These are phyloP conservation scores for Lipomyces yamanashiensis DNA, from an alignment of 805 yeast species.

Conservation along the genomic window DNA sequence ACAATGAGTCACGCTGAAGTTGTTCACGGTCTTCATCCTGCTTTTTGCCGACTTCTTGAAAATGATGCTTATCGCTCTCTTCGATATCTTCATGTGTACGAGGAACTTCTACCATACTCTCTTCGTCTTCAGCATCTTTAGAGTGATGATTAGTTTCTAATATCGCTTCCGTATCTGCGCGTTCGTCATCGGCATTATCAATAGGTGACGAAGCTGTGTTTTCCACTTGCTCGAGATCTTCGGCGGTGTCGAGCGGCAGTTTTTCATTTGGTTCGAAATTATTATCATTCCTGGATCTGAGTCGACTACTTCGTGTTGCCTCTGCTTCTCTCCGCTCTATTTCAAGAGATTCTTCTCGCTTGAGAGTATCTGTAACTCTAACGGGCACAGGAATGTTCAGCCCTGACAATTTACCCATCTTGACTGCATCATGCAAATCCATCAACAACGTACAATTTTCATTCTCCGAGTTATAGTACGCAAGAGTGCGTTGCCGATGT, in stretches of 20 bases:
- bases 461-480: slow-evolving; percentile 23
- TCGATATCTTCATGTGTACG: slow-evolving; percentile 10
- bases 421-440: slow-evolving; percentile 21
- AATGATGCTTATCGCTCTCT: slow-evolving; percentile 8
- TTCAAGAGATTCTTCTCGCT: neutral
- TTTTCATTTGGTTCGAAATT: neutral
- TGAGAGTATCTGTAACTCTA: neutral
- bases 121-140: slow-evolving; percentile 10
- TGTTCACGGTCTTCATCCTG: slow-evolving; percentile 22
- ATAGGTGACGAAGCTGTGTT: neutral
- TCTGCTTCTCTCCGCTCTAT: neutral
- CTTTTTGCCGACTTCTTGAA: slow-evolving; percentile 14
- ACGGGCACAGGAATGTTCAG: neutral
- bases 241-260: neutral
- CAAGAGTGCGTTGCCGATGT: slow-evolving; percentile 37
- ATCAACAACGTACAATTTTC: slow-evolving; percentile 33
- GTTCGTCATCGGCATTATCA: slow-evolving; percentile 1
- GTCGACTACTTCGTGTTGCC: neutral
- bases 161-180: neutral
- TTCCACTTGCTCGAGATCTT: slow-evolving; percentile 4
- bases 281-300: neutral
- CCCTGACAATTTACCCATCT: neutral
- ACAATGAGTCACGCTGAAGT: slow-evolving; percentile 17
- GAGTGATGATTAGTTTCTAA: neutral
- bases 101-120: slow-evolving; percentile 17